These are phyloP conservation scores for Colletotrichum sp. DNA, from an alignment of 2,329 filamentous ascomycete species.

Conservation along the genomic window DNA sequence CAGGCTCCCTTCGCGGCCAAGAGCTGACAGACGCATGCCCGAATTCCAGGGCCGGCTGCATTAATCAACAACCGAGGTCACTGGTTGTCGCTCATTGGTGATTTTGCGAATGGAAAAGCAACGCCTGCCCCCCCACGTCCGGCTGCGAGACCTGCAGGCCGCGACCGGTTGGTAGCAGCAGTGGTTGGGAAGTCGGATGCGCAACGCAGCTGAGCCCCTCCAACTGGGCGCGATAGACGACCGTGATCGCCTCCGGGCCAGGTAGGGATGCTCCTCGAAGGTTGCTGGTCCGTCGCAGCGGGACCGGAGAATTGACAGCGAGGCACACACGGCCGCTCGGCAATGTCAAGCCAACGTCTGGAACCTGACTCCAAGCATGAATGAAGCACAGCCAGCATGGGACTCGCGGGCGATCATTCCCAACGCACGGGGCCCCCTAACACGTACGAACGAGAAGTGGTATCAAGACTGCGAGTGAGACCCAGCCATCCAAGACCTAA, in stretches of 20 bases:
- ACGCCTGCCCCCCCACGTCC: background rate
- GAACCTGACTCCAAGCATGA: slow-evolving; percentile 4
- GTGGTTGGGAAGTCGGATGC: background rate
- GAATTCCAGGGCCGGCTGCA: background rate
- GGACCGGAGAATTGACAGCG: slow-evolving; percentile 2
- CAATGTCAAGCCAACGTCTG: background rate
- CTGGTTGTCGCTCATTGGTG: background rate
- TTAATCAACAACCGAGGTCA: background rate
- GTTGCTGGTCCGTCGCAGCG: background rate
- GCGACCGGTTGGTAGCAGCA: background rate
- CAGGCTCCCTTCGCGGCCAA: background rate
- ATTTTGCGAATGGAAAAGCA: background rate
- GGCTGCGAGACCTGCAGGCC: background rate
- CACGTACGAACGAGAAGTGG: background rate
- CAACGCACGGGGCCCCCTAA: background rate
- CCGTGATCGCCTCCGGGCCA: background rate
- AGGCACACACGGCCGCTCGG: background rate
- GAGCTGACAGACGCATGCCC: background rate
- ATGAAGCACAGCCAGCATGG: slow-evolving; percentile 4
- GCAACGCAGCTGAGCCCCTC: background rate
- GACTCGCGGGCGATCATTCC: background rate
- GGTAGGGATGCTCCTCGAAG: background rate
- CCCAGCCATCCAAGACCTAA: background rate
- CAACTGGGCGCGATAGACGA: background rate
- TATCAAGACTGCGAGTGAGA: background rate